Percentiles rank a stretch among this genome's conserved stretches.
phyloP scores from a whole-genome alignment of 192 early-diverging fungal species.

The Mortierella alpina region DNA sequence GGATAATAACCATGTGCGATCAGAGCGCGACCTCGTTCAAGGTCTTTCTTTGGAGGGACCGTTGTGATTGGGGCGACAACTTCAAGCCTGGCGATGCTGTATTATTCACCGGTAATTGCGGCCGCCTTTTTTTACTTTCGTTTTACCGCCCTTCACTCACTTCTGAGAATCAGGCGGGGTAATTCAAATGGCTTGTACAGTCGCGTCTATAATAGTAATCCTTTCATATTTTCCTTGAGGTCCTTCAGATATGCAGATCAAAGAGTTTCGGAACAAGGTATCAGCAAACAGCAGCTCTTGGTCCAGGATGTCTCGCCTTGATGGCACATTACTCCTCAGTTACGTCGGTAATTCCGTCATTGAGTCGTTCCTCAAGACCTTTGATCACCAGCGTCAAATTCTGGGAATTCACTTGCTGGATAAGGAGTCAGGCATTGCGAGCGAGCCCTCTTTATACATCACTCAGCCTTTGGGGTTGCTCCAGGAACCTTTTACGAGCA shows the following conservation, averaged over 20 bases:
- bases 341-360: background rate
- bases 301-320: conserved; percentile 17
- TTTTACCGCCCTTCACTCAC: background rate
- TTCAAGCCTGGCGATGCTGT: conserved; percentile 19
- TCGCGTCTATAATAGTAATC: too few relatives aligned
- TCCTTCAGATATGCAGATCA: conserved; percentile 10
- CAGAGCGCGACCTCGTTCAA: conserved; percentile 24
- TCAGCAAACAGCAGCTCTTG: conserved; percentile 1
- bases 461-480: background rate
- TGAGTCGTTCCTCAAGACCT: background rate
- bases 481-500: background rate
- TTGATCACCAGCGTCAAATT: conserved; percentile 7
- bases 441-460: conserved; percentile 14
- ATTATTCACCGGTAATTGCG: conserved; percentile 21
- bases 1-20: conserved; percentile 5
- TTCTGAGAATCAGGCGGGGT: background rate
- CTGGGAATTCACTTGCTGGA: conserved; percentile 24
- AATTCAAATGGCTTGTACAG: too few relatives aligned
- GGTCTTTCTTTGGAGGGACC: conserved; percentile 18
- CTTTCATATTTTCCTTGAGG: background rate
- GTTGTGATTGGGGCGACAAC: conserved; percentile 6
- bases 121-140: background rate
- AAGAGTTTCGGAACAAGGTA: conserved; percentile 13
- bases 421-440: conserved; percentile 18
- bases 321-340: conserved; percentile 1